Evolutionary conservation across 2,329 filamentous ascomycete genomes (phyloP).

Genomic region (Paramyrothecium sp.): DNA sequence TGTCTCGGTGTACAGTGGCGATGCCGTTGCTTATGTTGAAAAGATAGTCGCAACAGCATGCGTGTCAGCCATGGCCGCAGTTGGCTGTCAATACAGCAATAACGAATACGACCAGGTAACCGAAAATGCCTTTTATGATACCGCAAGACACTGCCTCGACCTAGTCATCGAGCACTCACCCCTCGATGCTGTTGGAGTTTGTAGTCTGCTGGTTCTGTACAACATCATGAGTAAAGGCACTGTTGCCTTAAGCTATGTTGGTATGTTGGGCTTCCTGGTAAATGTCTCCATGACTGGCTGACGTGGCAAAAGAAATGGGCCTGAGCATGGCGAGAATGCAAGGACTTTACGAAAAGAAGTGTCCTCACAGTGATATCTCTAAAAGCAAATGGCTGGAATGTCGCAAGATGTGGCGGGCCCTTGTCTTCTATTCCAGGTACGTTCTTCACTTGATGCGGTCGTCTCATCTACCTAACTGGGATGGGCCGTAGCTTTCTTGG

Average conservation of each 20-base stretch:
- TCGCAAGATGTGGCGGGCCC: slow-evolving; percentile 6
- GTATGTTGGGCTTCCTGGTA: neutral
- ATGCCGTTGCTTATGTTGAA: neutral
- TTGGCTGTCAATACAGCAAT: slow-evolving; percentile 8
- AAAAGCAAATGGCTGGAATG: slow-evolving; percentile 3
- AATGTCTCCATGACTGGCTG: neutral
- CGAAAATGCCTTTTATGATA: slow-evolving; percentile 8
- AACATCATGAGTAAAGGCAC: slow-evolving; percentile 12
- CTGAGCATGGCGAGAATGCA: neutral
- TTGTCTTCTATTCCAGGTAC: slow-evolving; percentile 7
- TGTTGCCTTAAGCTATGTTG: slow-evolving; percentile 8
- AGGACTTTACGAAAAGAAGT: neutral
- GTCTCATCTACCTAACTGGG: neutral
- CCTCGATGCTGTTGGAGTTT: slow-evolving; percentile 9
- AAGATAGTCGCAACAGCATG: slow-evolving; percentile 5
- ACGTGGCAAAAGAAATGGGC: neutral
- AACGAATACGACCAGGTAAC: neutral
- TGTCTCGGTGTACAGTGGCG: neutral
- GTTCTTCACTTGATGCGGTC: neutral
- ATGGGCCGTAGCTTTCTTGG: slow-evolving; percentile 1
- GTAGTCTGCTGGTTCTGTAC: slow-evolving; percentile 8
- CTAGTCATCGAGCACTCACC: slow-evolving; percentile 5
- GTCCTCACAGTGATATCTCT: neutral
- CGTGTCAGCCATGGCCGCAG: slow-evolving; percentile 5
- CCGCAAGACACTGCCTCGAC: slow-evolving; percentile 7